Evolutionary conservation across 2,329 filamentous ascomycete species (phyloP), one percentile per base, ranked within the genome.

Genomic region (Arthrobotrys iridis): DNA sequence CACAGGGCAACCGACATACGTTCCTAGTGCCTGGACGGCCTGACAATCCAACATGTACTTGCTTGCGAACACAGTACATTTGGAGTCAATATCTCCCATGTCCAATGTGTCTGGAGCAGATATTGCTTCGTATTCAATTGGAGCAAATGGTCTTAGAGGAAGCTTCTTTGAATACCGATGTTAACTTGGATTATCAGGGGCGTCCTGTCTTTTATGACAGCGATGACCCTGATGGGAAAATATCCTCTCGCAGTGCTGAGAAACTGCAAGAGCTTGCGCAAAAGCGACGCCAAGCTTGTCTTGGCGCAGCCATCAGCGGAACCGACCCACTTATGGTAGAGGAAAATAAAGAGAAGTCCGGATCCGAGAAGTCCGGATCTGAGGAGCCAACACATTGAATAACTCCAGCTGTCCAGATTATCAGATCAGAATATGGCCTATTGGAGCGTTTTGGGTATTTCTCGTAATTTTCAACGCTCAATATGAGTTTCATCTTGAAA

Each of bases 1-100:
- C 48, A n/a, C 50, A 52, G 15, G 59, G 48, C 41, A 20, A 43
- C 10, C 50, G 58, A n/a, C 63, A 66, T n/a, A 72, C 41, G 7
- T 26, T 3, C 22, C 50, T 2, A 43, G 58, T 22, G 48, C 26
- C 15, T 58, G 28, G 46, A n/a, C n/a, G n/a, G n/a, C n/a, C n/a
- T n/a, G 28, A 64, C 13, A 59, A 46, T 26, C 40, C 28, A 30
- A 58, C 30, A 24, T 72, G 67, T 11, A 15, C 7, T 4, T 72
- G 67, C 26, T 7, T 6, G 2, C 40, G 50, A 15, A 18, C 58
- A 0, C 41, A 60, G 20, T 20, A 43, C 0, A 20, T 65, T 7
- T 50, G 30, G 41, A 20, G 40, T 10, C 59, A 41, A 13, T 28
- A 59, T 5, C 37, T 59, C 8, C 50, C 67, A 15, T 68, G 64